Evolutionary conservation across 352 stramenopile species (phyloP).

Genomic region (Blastocystis hominis): DNA sequence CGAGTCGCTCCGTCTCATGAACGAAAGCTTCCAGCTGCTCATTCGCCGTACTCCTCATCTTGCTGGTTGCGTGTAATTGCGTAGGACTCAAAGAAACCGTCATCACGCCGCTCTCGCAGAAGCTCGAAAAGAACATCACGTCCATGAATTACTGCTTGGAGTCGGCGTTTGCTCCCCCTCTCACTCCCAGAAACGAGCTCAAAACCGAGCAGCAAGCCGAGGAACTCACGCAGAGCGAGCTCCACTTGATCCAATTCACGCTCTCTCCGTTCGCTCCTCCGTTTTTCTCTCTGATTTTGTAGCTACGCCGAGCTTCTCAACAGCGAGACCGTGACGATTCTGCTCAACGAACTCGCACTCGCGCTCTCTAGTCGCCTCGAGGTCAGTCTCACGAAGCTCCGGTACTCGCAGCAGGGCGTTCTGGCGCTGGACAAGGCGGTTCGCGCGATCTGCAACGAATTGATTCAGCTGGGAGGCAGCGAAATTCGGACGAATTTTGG

Average conservation of each 20-base stretch:
- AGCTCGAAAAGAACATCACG: conserved; percentile 15
- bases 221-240: background rate
- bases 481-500: conserved; percentile 33
- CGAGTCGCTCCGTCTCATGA: background rate
- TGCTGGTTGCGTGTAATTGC: background rate
- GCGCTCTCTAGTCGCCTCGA: background rate
- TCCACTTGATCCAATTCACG: background rate
- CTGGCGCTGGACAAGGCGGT: conserved; percentile 12
- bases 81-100: conserved; percentile 41
- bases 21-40: background rate
- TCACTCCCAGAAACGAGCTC: background rate
- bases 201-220: conserved; percentile 6
- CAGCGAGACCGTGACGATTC: background rate
- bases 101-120: background rate
- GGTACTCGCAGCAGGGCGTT: conserved; percentile 41
- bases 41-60: background rate
- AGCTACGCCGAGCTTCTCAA: background rate
- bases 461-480: conserved; percentile 18
- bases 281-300: background rate
- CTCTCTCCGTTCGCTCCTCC: background rate
- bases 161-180: background rate
- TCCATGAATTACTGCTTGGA: background rate
- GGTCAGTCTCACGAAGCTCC: background rate
- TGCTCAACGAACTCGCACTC: conserved; percentile 20
- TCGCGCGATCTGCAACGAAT: conserved; percentile 1